Percentiles rank a stretch among this genome's conserved stretches.
phyloP scores from a whole-genome alignment of 306 rosid species.

The Astragalus glycyphyllos region DNA sequence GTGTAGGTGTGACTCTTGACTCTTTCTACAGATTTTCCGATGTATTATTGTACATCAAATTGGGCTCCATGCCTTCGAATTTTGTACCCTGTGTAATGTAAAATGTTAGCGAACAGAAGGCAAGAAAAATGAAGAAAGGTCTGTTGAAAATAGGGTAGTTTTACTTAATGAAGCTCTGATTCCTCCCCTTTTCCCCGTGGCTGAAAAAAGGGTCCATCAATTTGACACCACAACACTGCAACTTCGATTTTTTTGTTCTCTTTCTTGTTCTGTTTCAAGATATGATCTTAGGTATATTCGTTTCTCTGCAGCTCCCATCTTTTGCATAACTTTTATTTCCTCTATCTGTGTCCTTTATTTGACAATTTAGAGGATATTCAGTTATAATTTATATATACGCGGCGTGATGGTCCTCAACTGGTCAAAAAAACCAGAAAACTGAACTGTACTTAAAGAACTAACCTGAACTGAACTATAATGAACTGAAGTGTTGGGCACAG shows the following conservation, averaged over 20 bases:
- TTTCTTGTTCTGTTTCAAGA: not conserved
- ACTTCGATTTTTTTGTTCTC: not conserved
- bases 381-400: not conserved
- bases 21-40: slow-evolving; percentile 1
- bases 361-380: slow-evolving; percentile 18
- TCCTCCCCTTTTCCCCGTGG: not conserved
- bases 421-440: too few species aligned
- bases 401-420: too few species aligned
- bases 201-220: not conserved
- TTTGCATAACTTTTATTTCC: not conserved
- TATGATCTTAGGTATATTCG: not conserved
- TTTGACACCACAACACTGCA: not conserved
- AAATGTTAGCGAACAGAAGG: slow-evolving; percentile 5
- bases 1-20: slow-evolving; percentile 22
- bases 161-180: not conserved
- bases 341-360: slow-evolving; percentile 1
- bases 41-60: slow-evolving; percentile 20
- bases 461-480: too few species aligned
- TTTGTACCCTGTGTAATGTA: not conserved
- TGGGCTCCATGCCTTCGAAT: slow-evolving; percentile 14
- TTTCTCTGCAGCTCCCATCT: slow-evolving; percentile 1
- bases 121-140: not conserved
- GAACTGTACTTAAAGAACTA: too few species aligned
- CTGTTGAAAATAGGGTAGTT: slow-evolving; percentile 30
- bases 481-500: too few species aligned